These are phyloP conservation scores for Rhodosporidiobolus odoratus DNA, from an alignment of 768 basidiomycete genomes.

Conservation along the genomic window DNA sequence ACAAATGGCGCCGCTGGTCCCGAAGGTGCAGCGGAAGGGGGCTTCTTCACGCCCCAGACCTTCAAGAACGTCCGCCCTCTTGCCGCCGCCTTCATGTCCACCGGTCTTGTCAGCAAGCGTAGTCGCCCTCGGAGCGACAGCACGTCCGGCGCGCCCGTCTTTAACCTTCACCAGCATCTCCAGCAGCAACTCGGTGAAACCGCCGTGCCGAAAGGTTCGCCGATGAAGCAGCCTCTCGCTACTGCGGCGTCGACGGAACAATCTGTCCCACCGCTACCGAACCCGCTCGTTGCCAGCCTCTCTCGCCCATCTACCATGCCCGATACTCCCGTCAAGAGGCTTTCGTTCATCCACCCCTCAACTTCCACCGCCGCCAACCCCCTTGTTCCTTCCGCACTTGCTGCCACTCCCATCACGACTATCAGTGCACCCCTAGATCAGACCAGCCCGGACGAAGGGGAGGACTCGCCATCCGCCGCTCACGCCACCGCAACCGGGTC, in stretches of 20 bases:
- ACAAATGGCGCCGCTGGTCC: slow-evolving; percentile 1
- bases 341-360: slow-evolving; percentile 26
- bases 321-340: slow-evolving; percentile 44
- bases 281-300: slow-evolving; percentile 20
- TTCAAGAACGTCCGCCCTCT: slow-evolving; percentile 42
- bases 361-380: not conserved
- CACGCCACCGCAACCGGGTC: slow-evolving; percentile 21
- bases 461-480: slow-evolving; percentile 2
- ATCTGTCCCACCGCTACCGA: not conserved
- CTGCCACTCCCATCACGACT: not conserved
- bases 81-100: slow-evolving; percentile 48
- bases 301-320: slow-evolving; percentile 40
- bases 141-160: slow-evolving; percentile 19
- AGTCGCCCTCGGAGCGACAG: slow-evolving; percentile 26
- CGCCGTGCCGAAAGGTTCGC: slow-evolving; percentile 28
- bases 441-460: not conserved
- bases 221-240: slow-evolving; percentile 16
- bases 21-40: not conserved
- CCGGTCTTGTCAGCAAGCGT: slow-evolving; percentile 48
- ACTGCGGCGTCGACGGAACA: not conserved
- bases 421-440: not conserved
- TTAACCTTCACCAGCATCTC: slow-evolving; percentile 34
- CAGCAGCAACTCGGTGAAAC: slow-evolving; percentile 32
- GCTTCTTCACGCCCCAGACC: slow-evolving; percentile 40
- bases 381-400: not conserved